These are phyloP conservation scores for Auricularia cornea DNA, from an alignment of 768 basidiomycete species.

Conservation along the genomic window DNA sequence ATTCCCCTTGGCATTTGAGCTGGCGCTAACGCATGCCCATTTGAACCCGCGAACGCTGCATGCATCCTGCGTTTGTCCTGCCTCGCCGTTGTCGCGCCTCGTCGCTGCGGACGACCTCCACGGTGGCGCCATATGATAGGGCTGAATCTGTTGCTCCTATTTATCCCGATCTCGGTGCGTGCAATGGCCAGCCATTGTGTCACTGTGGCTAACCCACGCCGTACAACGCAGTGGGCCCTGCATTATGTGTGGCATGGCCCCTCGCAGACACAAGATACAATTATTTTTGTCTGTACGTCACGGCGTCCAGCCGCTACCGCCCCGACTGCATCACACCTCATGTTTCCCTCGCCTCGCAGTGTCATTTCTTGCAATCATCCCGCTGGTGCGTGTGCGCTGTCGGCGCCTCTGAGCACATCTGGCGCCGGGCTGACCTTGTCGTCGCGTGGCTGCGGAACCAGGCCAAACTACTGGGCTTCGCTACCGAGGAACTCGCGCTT, in stretches of 20 bases:
- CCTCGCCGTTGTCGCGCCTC: not conserved
- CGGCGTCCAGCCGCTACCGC: not conserved
- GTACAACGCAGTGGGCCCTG: conserved; percentile 64
- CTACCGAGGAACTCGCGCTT: conserved; percentile 76
- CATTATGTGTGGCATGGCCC: conserved; percentile 48
- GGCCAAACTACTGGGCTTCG: conserved; percentile 63
- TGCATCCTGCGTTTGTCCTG: not conserved
- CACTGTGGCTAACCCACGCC: not conserved
- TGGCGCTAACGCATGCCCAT: not conserved
- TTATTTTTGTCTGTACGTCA: conserved; percentile 68
- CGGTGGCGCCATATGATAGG: conserved; percentile 28
- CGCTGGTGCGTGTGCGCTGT: conserved; percentile 29
- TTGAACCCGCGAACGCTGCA: not conserved
- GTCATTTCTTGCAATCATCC: conserved; percentile 75
- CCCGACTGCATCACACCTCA: not conserved
- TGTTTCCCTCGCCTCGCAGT: conserved; percentile 30
- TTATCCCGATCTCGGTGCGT: conserved; percentile 62
- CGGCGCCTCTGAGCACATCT: not conserved
- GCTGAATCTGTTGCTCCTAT: conserved; percentile 62
- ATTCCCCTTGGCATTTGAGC: not conserved
- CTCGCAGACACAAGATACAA: conserved; percentile 31
- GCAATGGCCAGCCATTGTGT: not conserved
- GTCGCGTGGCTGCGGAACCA: not conserved
- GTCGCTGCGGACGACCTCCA: not conserved
- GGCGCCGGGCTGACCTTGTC: not conserved